Evolutionary conservation across 176 grass and related monocot species (phyloP), one percentile per base, ranked within the genome.

Genomic region (Oryza glaberrima): DNA sequence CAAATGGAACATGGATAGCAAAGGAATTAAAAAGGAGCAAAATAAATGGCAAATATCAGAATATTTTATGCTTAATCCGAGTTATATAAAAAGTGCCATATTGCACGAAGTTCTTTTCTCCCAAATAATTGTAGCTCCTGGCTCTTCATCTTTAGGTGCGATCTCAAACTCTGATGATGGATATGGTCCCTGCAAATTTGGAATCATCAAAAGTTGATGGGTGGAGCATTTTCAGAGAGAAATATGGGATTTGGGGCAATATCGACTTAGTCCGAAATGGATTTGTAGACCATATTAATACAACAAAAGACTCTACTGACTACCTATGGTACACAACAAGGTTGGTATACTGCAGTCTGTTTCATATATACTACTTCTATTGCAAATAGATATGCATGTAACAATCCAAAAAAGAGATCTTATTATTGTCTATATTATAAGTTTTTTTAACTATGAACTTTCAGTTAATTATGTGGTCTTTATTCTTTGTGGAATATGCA

Each of bases 241-340:
- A 75, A 85, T 75, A 80, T 32, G 96, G 96, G 23, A 72, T 91
- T 77, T 96, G 96, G 96, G 93, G 88, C 67, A 76, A 89, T 82
- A 81, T 64, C 73, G 91, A 96, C 80, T 94, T 95, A 11, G 51
- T 82, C 20, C 64, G 5, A 70, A 84, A 92, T 85, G 90, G 70
- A 79, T 88, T 99, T 86, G 86, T 94, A 49, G 96, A 99, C 88
- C 96, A 99, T 88, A 94, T 99, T 70, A 99, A 99, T 82, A 94
- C 93, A 52, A 99, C 96, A 74, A 92, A 96, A 87, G 96, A 99
- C 79, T 86, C 96, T 70, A 96, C 93, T 89, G 96, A 99, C 84
- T 99, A 99, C 64, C 91, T 99, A 75, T 99, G 96, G 93, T 95
- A 92, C 61, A 94, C 90, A 67, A 92, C 96, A 86, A 99, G 96